Conservation (phyloP, 2,329 filamentous ascomycete genomes). For the Fusarium virguliforme region DNA sequence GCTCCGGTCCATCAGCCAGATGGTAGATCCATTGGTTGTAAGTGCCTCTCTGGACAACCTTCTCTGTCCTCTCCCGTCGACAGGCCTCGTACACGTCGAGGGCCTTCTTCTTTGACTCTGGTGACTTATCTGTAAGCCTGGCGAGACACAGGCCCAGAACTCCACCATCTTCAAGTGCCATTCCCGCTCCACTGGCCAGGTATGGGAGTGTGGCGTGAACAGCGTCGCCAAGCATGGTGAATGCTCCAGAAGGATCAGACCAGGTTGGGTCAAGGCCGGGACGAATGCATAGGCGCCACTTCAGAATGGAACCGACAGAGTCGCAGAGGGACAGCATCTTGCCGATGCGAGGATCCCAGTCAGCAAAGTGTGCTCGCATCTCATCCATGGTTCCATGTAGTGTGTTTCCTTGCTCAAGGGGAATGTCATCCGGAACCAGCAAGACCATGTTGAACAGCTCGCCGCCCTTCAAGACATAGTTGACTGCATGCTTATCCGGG, state of each 20-base stretch:
- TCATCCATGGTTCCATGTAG: constrained; percentile 56
- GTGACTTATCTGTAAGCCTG: constrained; percentile 60
- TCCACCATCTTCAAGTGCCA: constrained; percentile 74
- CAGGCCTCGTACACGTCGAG: constrained; percentile 70
- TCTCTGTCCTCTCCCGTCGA: constrained; percentile 71
- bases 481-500: constrained; percentile 66
- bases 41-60: constrained; percentile 73
- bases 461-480: constrained; percentile 63
- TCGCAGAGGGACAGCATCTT: constrained; percentile 72
- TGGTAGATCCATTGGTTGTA: constrained; percentile 75
- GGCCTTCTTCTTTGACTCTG: constrained; percentile 54
- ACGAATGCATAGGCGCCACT: constrained; percentile 74
- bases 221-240: constrained; percentile 75
- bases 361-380: constrained; percentile 65
- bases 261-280: constrained; percentile 67
- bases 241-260: constrained; percentile 70
- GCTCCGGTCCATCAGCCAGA: constrained; percentile 71
- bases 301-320: constrained; percentile 63
- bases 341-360: constrained; percentile 71
- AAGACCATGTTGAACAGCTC: constrained; percentile 65
- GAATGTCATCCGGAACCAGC: constrained; percentile 63
- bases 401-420: constrained; percentile 39
- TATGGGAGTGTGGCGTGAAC: constrained; percentile 78
- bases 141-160: constrained; percentile 71
- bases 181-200: constrained; percentile 69